These are phyloP conservation scores for Alisma plantagoaquatica DNA, from an alignment of 106 monocot genomes.

Conservation along the genomic window DNA sequence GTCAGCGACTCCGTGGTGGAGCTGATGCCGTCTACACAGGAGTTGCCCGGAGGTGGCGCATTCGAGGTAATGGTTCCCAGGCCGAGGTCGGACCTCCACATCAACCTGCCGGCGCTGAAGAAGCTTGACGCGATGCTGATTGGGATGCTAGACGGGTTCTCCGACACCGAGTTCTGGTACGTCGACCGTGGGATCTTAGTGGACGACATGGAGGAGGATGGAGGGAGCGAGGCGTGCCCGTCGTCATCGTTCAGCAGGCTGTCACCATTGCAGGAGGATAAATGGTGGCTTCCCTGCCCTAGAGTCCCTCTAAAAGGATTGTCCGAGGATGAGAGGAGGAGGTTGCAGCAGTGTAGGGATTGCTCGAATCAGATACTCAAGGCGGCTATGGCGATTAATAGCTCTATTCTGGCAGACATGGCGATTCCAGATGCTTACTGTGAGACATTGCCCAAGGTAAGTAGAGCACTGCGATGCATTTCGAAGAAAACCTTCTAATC, in stretches of 20 bases:
- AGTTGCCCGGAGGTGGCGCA: conserved; percentile 63
- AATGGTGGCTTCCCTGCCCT: too few relatives aligned
- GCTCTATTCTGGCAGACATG: conserved; percentile 77
- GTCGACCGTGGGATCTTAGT: too few relatives aligned
- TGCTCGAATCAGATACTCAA: conserved; percentile 80
- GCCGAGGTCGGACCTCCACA: conserved; percentile 56
- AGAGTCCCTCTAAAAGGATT: conserved; percentile 58
- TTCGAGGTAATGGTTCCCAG: conserved; percentile 33
- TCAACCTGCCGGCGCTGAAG: conserved; percentile 77
- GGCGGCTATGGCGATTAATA: conserved; percentile 86
- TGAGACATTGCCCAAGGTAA: conserved; percentile 81
- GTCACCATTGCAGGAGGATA: too few relatives aligned
- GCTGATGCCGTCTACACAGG: conserved; percentile 53
- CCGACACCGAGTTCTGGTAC: too few relatives aligned
- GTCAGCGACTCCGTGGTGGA: conserved; percentile 77
- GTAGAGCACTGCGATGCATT: too few relatives aligned
- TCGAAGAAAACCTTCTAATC: too few relatives aligned
- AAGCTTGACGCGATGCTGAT: conserved; percentile 81
- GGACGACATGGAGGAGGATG: too few relatives aligned
- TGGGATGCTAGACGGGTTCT: too few relatives aligned
- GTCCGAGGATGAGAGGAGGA: conserved; percentile 50
- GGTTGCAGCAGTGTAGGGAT: conserved; percentile 68
- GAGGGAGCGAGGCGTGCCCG: too few relatives aligned
- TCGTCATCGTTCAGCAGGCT: too few relatives aligned
- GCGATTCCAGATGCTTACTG: conserved; percentile 67